Evolutionary conservation across 768 basidiomycete genomes (phyloP).

Genomic region (Leccinum pellstonianum): DNA sequence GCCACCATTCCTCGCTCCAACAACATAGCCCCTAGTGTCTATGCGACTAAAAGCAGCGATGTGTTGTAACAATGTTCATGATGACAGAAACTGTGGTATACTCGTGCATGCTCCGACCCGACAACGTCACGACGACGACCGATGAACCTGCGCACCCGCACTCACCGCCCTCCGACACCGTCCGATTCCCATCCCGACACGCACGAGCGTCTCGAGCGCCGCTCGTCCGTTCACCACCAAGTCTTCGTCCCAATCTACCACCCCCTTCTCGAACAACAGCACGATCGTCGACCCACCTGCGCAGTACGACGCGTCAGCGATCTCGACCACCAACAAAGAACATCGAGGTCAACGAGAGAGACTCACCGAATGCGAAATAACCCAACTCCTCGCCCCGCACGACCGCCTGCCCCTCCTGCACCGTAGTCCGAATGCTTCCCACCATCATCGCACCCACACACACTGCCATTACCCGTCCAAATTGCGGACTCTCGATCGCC

Average conservation of each 20-base stretch:
- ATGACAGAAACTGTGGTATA: not conserved
- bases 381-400: slow-evolving; percentile 88
- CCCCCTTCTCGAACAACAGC: slow-evolving; percentile 81
- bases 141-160: not conserved
- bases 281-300: slow-evolving; percentile 92
- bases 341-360: not conserved
- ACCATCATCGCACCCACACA: slow-evolving; percentile 97
- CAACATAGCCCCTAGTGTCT: not conserved
- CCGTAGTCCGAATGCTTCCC: slow-evolving; percentile 83
- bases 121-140: not conserved
- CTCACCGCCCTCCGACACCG: slow-evolving; percentile 22
- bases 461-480: slow-evolving; percentile 90
- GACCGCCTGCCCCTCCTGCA: slow-evolving; percentile 79
- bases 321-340: not conserved
- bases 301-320: not conserved
- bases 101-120: not conserved
- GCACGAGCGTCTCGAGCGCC: slow-evolving; percentile 86
- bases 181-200: slow-evolving; percentile 86
- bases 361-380: slow-evolving; percentile 91
- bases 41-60: not conserved
- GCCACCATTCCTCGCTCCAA: not conserved
- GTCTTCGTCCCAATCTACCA: slow-evolving; percentile 90
- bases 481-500: slow-evolving; percentile 84
- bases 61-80: not conserved
- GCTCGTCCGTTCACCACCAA: slow-evolving; percentile 79